Conservation (phyloP, 306 rosid species). For the Quercus wislizeni region DNA sequence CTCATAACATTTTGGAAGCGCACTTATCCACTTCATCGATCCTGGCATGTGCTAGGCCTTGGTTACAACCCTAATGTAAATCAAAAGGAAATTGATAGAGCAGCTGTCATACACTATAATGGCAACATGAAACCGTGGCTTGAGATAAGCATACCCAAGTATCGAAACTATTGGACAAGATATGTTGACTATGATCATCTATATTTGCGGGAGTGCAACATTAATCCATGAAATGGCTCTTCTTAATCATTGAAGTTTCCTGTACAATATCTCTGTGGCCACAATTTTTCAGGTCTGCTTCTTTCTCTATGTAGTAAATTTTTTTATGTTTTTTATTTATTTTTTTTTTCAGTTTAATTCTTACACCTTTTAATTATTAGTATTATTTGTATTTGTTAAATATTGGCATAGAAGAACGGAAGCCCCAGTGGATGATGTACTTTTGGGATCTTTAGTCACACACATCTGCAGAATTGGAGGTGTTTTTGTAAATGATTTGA, state of each 20-base stretch:
- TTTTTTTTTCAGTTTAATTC: slow-evolving; percentile 28
- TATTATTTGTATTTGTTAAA: slow-evolving; percentile 14
- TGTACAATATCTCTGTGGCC: slow-evolving; percentile 25
- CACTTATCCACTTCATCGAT: slow-evolving; percentile 62
- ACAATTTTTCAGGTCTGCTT: slow-evolving; percentile 33
- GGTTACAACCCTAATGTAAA: slow-evolving; percentile 71
- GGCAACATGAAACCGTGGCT: slow-evolving; percentile 99
- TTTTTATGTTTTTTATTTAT: slow-evolving; percentile 11
- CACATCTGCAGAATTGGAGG: slow-evolving; percentile 23
- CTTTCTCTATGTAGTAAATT: slow-evolving; percentile 41
- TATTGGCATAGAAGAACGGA: slow-evolving; percentile 27
- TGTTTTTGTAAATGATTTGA: slow-evolving; percentile 45
- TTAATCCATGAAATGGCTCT: slow-evolving; percentile 57
- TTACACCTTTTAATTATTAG: slow-evolving; percentile 23
- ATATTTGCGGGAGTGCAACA: slow-evolving; percentile 86
- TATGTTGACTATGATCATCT: slow-evolving; percentile 59
- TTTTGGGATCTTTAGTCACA: neutral
- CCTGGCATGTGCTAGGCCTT: slow-evolving; percentile 88
- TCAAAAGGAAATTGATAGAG: slow-evolving; percentile 64
- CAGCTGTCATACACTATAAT: slow-evolving; percentile 87
- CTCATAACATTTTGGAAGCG: slow-evolving; percentile 94
- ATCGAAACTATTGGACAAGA: slow-evolving; percentile 69
- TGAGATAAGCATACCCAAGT: slow-evolving; percentile 89
- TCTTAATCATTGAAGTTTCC: slow-evolving; percentile 23
- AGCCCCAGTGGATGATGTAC: slow-evolving; percentile 7